phyloP scores from a whole-genome alignment of 192 early-diverging fungal species.

The Coemansia sp. region DNA sequence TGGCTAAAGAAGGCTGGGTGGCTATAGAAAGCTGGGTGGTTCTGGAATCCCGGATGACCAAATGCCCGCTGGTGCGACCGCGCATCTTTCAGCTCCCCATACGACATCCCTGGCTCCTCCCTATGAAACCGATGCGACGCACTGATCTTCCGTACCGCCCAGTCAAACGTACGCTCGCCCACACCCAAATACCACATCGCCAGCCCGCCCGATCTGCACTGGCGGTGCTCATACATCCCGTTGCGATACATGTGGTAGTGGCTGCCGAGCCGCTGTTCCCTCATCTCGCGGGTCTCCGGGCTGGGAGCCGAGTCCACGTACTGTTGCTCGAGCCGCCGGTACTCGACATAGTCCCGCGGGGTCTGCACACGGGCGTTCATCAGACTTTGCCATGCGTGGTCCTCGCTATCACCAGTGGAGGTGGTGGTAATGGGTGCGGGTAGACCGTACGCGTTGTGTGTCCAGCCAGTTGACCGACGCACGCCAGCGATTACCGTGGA shows the following conservation, averaged over 20 bases:
- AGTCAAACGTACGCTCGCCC: conserved; percentile 45
- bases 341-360: conserved; percentile 1
- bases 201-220: conserved; percentile 10
- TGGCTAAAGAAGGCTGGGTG: too few relatives aligned
- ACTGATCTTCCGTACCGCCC: conserved; percentile 22
- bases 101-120: neutral
- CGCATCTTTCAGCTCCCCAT: neutral
- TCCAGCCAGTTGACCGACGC: conserved; percentile 27
- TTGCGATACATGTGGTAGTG: neutral
- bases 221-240: neutral
- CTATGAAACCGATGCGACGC: conserved; percentile 9
- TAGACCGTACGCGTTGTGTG: conserved; percentile 20
- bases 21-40: too few relatives aligned
- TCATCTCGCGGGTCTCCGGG: conserved; percentile 3
- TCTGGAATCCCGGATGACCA: too few relatives aligned
- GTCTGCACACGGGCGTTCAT: neutral
- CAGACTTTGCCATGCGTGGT: neutral
- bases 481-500: conserved; percentile 36
- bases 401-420: neutral
- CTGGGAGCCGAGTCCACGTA: conserved; percentile 17
- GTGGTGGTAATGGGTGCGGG: neutral
- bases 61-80: too few relatives aligned
- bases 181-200: conserved; percentile 36
- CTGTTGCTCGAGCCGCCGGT: conserved; percentile 18
- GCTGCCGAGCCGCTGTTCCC: conserved; percentile 9